phyloP scores from a whole-genome alignment of 1,139 yeast genomes.

The Debaryomyces nepalensis region DNA sequence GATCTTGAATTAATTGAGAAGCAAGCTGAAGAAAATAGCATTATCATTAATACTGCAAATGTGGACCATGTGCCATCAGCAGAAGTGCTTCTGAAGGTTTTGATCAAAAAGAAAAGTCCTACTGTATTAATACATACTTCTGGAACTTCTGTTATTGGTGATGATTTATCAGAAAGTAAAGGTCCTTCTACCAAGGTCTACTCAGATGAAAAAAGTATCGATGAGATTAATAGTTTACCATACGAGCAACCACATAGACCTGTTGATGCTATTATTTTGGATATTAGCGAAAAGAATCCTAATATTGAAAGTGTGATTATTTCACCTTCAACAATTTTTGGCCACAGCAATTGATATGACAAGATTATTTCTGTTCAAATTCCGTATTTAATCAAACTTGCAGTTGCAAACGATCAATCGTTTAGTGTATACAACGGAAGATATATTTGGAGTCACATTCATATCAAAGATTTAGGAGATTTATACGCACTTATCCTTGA shows the following conservation, averaged over 20 bases:
- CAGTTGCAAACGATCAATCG: constrained; percentile 30
- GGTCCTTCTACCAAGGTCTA: constrained; percentile 29
- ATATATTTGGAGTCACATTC: constrained; percentile 42
- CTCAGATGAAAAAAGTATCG: constrained; percentile 35
- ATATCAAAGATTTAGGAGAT: constrained; percentile 41
- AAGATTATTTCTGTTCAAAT: constrained; percentile 37
- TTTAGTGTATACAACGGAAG: constrained; percentile 38
- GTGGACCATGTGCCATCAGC: constrained; percentile 41
- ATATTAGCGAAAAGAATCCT: constrained; percentile 29
- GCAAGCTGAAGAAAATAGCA: constrained; percentile 29
- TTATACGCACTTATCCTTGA: constrained; percentile 32
- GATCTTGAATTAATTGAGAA: constrained; percentile 25
- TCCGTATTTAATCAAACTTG: constrained; percentile 29
- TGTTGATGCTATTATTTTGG: constrained; percentile 39
- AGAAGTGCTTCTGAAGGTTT: constrained; percentile 25
- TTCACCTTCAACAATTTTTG: constrained; percentile 31
- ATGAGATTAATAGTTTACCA: constrained; percentile 34
- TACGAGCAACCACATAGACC: constrained; percentile 40
- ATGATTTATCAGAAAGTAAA: constrained; percentile 26
- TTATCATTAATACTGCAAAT: constrained; percentile 43
- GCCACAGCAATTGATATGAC: constrained; percentile 38
- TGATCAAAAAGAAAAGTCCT: constrained; percentile 22
- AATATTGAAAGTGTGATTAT: constrained; percentile 27
- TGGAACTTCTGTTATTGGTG: constrained; percentile 41
- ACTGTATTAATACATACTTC: constrained; percentile 44